Conservation (phyloP, 1,139 yeast species). For the Yamadazyma dendronema region DNA sequence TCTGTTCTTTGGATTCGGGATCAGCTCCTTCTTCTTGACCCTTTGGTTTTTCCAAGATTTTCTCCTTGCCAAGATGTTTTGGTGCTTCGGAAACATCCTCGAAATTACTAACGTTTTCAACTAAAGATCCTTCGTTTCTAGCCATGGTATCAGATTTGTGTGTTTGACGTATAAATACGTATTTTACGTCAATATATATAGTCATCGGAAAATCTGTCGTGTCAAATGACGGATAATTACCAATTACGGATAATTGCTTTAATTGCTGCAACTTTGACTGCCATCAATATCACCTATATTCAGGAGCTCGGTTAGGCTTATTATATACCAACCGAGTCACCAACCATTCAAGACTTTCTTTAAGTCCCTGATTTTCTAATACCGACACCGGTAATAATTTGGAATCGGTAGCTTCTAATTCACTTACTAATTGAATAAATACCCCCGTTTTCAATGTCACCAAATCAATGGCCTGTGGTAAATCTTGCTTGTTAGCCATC, state of each 20-base stretch:
- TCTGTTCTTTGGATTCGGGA: slow-evolving; percentile 4
- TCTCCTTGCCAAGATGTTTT: slow-evolving; percentile 2
- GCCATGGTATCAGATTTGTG: not conserved
- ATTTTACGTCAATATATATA: not conserved
- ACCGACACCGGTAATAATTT: slow-evolving; percentile 90
- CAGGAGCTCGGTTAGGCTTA: slow-evolving; percentile 73
- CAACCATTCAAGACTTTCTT: slow-evolving; percentile 88
- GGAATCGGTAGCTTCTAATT: slow-evolving; percentile 85
- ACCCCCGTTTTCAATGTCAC: slow-evolving; percentile 77
- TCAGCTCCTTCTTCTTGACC: not conserved
- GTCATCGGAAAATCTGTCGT: not conserved
- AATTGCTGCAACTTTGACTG: too few relatives aligned
- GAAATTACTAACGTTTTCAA: slow-evolving; percentile 6
- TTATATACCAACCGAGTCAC: slow-evolving; percentile 74
- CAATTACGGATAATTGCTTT: too few relatives aligned
- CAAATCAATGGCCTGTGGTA: slow-evolving; percentile 69
- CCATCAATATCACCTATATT: too few relatives aligned
- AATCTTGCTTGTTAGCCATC: slow-evolving; percentile 95
- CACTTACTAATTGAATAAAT: slow-evolving; percentile 76
- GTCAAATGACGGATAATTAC: too few relatives aligned
- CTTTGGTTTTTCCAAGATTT: not conserved
- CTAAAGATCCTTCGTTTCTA: slow-evolving; percentile 5
- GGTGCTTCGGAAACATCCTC: slow-evolving; percentile 8
- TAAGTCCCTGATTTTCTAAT: slow-evolving; percentile 79
- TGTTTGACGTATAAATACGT: not conserved